A percentile compares a stretch with the other conserved stretches of the same genome.
These are phyloP conservation scores for Cicer cuneatum DNA, from an alignment of 306 rosid species.

Conservation along the genomic window DNA sequence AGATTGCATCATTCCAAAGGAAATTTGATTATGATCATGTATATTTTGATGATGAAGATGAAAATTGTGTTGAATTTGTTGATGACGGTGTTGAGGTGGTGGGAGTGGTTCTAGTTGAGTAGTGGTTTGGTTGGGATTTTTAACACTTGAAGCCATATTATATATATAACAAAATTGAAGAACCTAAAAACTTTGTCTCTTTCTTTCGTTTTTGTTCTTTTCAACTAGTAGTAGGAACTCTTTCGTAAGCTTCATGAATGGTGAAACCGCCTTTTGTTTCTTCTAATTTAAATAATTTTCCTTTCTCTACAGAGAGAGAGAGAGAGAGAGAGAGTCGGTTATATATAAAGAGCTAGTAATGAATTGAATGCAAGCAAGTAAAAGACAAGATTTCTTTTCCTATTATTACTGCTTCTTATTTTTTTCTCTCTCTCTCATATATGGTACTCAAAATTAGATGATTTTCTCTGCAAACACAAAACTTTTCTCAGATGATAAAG, in stretches of 20 bases:
- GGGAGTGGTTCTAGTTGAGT: constrained; percentile 54
- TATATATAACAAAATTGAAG: background rate
- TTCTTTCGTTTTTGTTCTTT: constrained; percentile 35
- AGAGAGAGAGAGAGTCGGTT: constrained; percentile 59
- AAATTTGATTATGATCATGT: constrained; percentile 57
- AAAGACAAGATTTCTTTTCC: constrained; percentile 39
- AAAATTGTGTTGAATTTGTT: constrained; percentile 29
- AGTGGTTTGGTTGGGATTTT: constrained; percentile 50
- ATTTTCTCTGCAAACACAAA: constrained; percentile 52
- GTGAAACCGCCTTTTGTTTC: constrained; percentile 54
- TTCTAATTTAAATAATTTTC: constrained; percentile 42
- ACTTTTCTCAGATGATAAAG: constrained; percentile 54
- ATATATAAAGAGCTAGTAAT: constrained; percentile 37
- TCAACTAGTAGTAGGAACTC: constrained; percentile 12
- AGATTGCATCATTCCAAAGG: constrained; percentile 78
- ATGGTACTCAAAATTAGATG: background rate
- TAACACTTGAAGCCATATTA: constrained; percentile 64
- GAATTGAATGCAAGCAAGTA: constrained; percentile 63
- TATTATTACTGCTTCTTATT: constrained; percentile 10
- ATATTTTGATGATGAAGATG: constrained; percentile 44
- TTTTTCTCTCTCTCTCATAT: constrained; percentile 33
- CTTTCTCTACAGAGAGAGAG: constrained; percentile 42
- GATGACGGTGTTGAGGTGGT: constrained; percentile 54
- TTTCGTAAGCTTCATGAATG: constrained; percentile 56
- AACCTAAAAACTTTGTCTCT: constrained; percentile 42